Evolutionary conservation across 2,329 filamentous ascomycete species (phyloP).

Genomic region (Fonsecaea erecta): DNA sequence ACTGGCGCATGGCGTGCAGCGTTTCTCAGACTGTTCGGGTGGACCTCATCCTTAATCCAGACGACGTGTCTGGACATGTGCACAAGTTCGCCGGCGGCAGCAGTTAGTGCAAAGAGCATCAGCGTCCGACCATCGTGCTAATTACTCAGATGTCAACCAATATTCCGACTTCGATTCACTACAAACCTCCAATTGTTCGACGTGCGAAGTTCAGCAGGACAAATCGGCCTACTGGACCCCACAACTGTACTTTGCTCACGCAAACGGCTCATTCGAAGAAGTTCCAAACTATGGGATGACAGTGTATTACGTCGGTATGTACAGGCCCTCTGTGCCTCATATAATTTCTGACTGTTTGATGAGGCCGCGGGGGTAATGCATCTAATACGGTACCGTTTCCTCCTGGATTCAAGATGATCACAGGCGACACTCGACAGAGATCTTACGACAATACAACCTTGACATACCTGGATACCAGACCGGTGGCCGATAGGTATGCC

Average conservation of each 20-base stretch:
- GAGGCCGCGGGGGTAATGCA: constrained; percentile 47
- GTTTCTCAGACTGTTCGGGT: constrained; percentile 62
- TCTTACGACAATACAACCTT: constrained; percentile 33
- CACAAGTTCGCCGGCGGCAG: constrained; percentile 77
- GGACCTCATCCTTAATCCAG: constrained; percentile 74
- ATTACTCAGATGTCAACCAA: constrained; percentile 65
- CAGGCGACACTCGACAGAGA: constrained; percentile 70
- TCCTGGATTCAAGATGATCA: constrained; percentile 77
- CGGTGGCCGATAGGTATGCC: constrained; percentile 72
- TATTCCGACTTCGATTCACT: constrained; percentile 63
- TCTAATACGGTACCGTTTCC: constrained; percentile 74
- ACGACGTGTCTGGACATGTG: constrained; percentile 65
- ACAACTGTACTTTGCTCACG: constrained; percentile 74
- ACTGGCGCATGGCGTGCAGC: constrained; percentile 88
- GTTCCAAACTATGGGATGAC: constrained; percentile 56
- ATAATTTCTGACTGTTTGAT: constrained; percentile 44
- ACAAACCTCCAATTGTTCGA: constrained; percentile 74
- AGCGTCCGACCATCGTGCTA: constrained; percentile 9
- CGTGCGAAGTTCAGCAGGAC: constrained; percentile 78
- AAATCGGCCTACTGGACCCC: constrained; percentile 90
- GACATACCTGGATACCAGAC: constrained; percentile 53
- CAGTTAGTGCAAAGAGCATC: constrained; percentile 59
- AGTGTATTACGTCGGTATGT: constrained; percentile 38
- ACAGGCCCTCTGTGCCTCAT: constrained; percentile 17
- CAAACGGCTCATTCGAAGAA: constrained; percentile 56